Conservation (phyloP, 331 rosid species). For the Ulmus americana region DNA sequence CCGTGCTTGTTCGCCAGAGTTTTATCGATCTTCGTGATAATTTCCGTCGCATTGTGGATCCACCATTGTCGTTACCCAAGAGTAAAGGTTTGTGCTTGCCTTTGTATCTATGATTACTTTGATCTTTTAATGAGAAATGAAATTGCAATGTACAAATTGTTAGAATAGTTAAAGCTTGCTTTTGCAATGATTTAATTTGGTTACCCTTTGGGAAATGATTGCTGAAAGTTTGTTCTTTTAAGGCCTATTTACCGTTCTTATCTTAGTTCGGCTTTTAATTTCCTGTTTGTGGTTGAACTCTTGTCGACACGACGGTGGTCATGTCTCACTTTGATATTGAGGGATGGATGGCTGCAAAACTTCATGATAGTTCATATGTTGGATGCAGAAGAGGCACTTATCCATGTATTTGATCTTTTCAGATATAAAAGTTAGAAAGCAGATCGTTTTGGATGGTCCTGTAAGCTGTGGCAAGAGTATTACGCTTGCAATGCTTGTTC, state of each 20-base stretch:
- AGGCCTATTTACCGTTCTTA: neutral
- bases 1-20: constrained; percentile 69
- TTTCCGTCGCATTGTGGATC: constrained; percentile 67
- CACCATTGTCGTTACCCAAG: constrained; percentile 45
- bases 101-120: neutral
- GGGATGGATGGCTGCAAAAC: neutral
- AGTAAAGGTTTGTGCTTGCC: constrained; percentile 40
- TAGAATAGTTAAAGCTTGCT: neutral
- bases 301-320: neutral
- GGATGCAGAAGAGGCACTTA: constrained; percentile 1
- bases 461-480: constrained; percentile 90
- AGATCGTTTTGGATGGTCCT: constrained; percentile 82
- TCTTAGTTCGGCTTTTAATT: neutral
- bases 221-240: neutral
- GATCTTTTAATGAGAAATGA: neutral
- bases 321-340: neutral
- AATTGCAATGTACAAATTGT: neutral
- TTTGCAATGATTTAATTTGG: neutral
- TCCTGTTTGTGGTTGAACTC: neutral
- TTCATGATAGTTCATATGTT: constrained; percentile 8
- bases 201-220: neutral
- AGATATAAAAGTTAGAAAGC: constrained; percentile 67
- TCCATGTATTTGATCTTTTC: constrained; percentile 21
- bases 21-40: constrained; percentile 85
- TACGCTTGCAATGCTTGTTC: constrained; percentile 87